Base-by-base conservation (phyloP, 805 yeast genomes). In the Komagataella ulmi region DNA sequence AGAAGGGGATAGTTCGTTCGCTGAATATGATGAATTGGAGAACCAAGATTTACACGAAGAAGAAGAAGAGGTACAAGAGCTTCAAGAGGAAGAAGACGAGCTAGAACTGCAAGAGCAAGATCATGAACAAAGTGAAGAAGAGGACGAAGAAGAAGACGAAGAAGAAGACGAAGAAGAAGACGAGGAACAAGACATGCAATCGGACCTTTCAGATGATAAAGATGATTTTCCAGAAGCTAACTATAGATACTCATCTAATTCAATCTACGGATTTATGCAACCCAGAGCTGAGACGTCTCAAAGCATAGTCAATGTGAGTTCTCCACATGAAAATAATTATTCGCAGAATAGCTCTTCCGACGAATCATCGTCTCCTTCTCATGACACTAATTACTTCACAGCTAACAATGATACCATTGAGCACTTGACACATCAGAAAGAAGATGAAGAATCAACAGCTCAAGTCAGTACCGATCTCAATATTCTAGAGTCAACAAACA, bases 71-170 rank as follows among this genome's bases (percentile, higher is more conserved):
- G 56, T 51, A 8, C 18, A 53, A 18, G 49, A 51, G 18, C 47
- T 21, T 7, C 50, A 50, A 12, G 48, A 50, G 18, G 51, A 52
- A 47, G 54, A 56, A 2, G 60, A 57, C 17, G 60, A 61, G n/a
- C 18, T 52, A 21, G 49, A 50, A 17, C 47, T 21, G 8, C 49
- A 51, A 12, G 48, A 50, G 18, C 50, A 52, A 48, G 51, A 58
- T 3, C 51, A 57, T 2, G 40, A 6, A 45, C 17, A 46, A 54
- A 24, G 57, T 36, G 62, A 62, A 46, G 54, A 54, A 19, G 51
- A 56, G 23, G 58, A 59, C 64, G 68, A 67, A 5, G 51, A 59
- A 4, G 54, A 56, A 2, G 60, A 57, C 17, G 61, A 61, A 44
- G 60, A 57, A 17, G 63, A 62, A 21, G 59, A 57, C 47, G 63